A percentile compares a stretch with the other conserved stretches of the same genome.
Conservation (phyloP, 83 land plant species). For the Diphasiastrum complanatum region DNA sequence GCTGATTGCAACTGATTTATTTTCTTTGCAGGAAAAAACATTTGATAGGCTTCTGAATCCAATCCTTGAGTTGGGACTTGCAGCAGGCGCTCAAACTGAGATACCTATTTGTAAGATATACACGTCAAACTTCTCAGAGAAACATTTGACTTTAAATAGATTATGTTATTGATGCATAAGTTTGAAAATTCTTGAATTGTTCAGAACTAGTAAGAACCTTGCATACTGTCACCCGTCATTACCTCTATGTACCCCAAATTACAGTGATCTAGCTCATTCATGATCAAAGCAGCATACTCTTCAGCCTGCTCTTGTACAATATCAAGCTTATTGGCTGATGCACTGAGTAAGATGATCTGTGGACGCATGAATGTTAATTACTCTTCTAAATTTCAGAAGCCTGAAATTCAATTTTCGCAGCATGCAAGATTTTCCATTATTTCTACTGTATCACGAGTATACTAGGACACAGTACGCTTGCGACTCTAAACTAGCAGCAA, state of each 20-base stretch:
- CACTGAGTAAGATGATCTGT: slow-evolving; percentile 84
- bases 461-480: no score
- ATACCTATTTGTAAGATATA: no score
- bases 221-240: background rate
- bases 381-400: no score
- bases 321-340: slow-evolving; percentile 87
- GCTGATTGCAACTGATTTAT: slow-evolving; percentile 17
- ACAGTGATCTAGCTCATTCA: slow-evolving; percentile 92
- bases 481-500: no score
- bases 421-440: no score
- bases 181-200: background rate
- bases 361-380: slow-evolving; percentile 6
- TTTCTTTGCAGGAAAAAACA: slow-evolving; percentile 22
- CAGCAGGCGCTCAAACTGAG: no score
- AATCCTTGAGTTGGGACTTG: no score
- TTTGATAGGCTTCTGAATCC: background rate
- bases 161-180: background rate
- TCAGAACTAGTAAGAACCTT: background rate
- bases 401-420: no score
- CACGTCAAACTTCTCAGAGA: no score
- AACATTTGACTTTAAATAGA: no score
- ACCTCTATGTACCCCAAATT: slow-evolving; percentile 89
- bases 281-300: slow-evolving; percentile 84
- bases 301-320: slow-evolving; percentile 79
- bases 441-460: no score